Conservation (phyloP, 1,139 yeast genomes). For the Candida buenavistaensis region DNA sequence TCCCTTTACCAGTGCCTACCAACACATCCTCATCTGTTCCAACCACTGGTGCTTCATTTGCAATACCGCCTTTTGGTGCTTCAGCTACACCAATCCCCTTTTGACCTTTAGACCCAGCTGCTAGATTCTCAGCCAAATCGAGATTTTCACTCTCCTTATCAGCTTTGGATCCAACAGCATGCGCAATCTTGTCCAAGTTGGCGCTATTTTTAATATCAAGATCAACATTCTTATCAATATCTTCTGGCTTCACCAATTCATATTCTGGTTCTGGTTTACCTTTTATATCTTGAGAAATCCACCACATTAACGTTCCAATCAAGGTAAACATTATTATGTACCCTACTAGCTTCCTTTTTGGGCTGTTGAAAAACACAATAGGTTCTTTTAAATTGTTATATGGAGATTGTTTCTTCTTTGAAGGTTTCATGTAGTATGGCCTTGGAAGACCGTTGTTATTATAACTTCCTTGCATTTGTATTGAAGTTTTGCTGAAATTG, state of each 20-base stretch:
- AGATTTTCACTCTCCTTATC: conserved; percentile 16
- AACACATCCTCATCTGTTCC: conserved; percentile 43
- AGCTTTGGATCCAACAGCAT: conserved; percentile 16
- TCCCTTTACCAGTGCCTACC: conserved; percentile 19
- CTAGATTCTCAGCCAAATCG: conserved; percentile 44
- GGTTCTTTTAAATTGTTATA: conserved; percentile 33
- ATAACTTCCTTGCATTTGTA: conserved; percentile 46
- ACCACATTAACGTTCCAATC: conserved; percentile 37
- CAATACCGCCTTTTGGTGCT: conserved; percentile 54
- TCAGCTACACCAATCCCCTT: conserved; percentile 44
- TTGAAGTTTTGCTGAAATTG: conserved; percentile 3
- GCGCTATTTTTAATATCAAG: conserved; percentile 8
- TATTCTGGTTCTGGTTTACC: conserved; percentile 28
- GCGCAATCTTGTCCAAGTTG: conserved; percentile 14
- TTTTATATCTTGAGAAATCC: conserved; percentile 40
- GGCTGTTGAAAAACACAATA: conserved; percentile 33
- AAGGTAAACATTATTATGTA: conserved; percentile 37
- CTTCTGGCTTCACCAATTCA: conserved; percentile 26
- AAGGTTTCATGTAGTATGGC: conserved; percentile 51
- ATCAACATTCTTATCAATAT: conserved; percentile 1
- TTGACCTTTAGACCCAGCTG: conserved; percentile 44
- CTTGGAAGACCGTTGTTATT: conserved; percentile 46
- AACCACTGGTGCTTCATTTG: conserved; percentile 48
- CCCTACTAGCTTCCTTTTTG: conserved; percentile 40
- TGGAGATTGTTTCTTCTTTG: conserved; percentile 35